Evolutionary conservation across 2,329 filamentous ascomycete genomes (phyloP).

Genomic region (Verruconis gallopava): DNA sequence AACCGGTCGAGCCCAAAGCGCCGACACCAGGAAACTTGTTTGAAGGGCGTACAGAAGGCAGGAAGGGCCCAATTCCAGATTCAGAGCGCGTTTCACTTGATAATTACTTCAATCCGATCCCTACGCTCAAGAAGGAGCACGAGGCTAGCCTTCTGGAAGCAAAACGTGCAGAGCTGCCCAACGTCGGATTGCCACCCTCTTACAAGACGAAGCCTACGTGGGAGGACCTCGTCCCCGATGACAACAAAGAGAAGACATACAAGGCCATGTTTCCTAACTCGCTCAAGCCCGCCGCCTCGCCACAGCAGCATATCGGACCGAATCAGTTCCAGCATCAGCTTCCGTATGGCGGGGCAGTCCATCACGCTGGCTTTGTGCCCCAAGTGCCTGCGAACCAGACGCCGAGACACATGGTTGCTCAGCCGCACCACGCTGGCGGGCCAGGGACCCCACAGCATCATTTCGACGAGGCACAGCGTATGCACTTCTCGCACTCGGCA

Average conservation of each 20-base stretch:
- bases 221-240: conserved; percentile 48
- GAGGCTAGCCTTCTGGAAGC: conserved; percentile 34
- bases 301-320: conserved; percentile 47
- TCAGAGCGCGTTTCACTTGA: conserved; percentile 41
- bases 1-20: not conserved
- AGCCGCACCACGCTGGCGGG: conserved; percentile 58
- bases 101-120: conserved; percentile 48
- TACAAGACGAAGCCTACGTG: conserved; percentile 79
- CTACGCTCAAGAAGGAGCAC: conserved; percentile 56
- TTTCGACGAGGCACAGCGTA: conserved; percentile 70
- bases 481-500: conserved; percentile 72
- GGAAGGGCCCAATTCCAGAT: conserved; percentile 43
- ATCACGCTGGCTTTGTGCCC: conserved; percentile 35
- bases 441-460: conserved; percentile 52
- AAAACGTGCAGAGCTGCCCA: conserved; percentile 45
- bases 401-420: conserved; percentile 62
- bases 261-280: conserved; percentile 65
- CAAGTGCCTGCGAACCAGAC: conserved; percentile 56
- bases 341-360: conserved; percentile 60
- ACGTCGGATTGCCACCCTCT: conserved; percentile 70
- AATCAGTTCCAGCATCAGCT: conserved; percentile 62
- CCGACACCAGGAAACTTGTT: conserved; percentile 33
- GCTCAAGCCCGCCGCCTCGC: conserved; percentile 45
- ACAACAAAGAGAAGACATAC: conserved; percentile 66
- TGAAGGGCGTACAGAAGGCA: conserved; percentile 35